phyloP scores from a whole-genome alignment of 1,284 basidiomycete species.

The Rhizopogon parksii region DNA sequence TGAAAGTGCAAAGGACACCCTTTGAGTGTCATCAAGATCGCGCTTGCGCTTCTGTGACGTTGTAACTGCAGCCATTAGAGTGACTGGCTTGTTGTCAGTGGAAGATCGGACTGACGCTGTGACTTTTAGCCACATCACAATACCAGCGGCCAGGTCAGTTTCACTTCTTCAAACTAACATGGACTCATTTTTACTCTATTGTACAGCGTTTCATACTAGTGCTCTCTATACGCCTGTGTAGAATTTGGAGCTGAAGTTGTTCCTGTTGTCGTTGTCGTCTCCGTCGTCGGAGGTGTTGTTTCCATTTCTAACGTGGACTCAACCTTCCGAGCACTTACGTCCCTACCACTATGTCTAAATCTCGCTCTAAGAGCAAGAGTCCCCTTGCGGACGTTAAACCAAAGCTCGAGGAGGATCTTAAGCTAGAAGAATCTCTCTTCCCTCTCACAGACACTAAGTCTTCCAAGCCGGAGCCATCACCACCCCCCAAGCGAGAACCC shows the following conservation, averaged over 20 bases:
- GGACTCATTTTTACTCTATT: conserved; percentile 12
- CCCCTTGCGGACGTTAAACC: conserved; percentile 13
- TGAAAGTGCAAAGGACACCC: conserved; percentile 43
- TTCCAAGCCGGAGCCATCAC: conserved; percentile 22
- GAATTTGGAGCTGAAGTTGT: conserved; percentile 16
- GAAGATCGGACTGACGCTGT: conserved; percentile 8
- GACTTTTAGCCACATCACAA: conserved; percentile 4
- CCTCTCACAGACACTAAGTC: conserved; percentile 24
- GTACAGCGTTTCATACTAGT: conserved; percentile 6
- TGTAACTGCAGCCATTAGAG: conserved; percentile 25
- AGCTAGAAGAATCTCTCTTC: conserved; percentile 9
- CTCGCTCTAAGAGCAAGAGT: conserved; percentile 23
- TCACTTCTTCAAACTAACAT: conserved; percentile 6
- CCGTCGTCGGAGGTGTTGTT: conserved; percentile 14
- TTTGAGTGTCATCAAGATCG: conserved; percentile 32
- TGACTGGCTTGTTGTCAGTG: conserved; percentile 9
- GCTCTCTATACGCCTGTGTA: conserved; percentile 5
- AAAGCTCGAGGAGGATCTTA: conserved; percentile 21
- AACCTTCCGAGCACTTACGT: conserved; percentile 7
- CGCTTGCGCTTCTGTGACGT: conserved; percentile 60
- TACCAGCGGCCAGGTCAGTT: conserved; percentile 19
- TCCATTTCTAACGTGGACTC: conserved; percentile 12
- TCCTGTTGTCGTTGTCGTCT: conserved; percentile 13
- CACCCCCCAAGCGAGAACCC: conserved; percentile 26
- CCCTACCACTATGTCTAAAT: conserved; percentile 28